Evolutionary conservation across 176 grass and related monocot genomes (phyloP).

Genomic region (Lolium perenne): DNA sequence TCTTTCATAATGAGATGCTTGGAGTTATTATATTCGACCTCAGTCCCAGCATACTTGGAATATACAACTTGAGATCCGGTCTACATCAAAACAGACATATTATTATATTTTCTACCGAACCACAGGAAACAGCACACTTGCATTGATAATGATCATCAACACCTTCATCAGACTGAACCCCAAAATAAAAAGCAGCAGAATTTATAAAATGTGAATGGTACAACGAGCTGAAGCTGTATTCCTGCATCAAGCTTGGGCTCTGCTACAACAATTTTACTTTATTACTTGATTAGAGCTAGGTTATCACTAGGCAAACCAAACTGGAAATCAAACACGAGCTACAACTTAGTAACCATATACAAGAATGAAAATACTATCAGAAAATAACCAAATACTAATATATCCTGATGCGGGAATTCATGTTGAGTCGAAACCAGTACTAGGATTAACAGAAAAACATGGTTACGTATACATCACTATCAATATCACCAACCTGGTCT

Average conservation of each 20-base stretch:
- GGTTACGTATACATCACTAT: not conserved
- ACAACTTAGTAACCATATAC: not conserved
- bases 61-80: conserved; percentile 72
- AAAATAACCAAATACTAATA: not conserved
- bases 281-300: not conserved
- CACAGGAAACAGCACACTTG: not conserved
- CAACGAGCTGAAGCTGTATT: not conserved
- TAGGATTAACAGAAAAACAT: not conserved
- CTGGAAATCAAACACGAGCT: not conserved
- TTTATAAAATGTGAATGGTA: not conserved
- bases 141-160: conserved; percentile 10
- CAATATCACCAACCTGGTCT: not conserved
- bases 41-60: conserved; percentile 84
- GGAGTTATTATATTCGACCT: conserved; percentile 71
- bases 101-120: not conserved
- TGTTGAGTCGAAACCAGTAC: not conserved
- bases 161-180: not conserved
- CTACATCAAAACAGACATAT: conserved; percentile 44
- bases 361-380: not conserved
- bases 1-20: conserved; percentile 93
- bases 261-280: not conserved
- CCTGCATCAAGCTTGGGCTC: not conserved
- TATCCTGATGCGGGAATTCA: not conserved
- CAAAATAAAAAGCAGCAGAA: not conserved
- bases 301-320: not conserved